Base-by-base conservation (phyloP, 2,329 filamentous ascomycete species). In the Botrytis fabae region DNA sequence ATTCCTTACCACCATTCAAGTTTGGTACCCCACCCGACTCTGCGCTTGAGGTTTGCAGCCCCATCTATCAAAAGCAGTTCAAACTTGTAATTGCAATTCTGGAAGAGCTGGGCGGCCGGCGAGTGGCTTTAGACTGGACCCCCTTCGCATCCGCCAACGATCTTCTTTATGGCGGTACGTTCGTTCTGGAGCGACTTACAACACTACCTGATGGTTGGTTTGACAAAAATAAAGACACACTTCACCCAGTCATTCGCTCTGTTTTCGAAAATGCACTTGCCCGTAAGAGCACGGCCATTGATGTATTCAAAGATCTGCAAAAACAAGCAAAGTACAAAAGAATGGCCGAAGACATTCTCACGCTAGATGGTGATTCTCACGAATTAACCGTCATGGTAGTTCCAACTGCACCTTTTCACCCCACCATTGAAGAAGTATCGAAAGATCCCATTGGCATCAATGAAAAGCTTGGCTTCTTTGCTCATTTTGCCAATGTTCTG, bases 401-500 rank as follows among this genome's bases (percentile, higher is more conserved):
- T 1, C 87, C 87, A 0, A 88, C 87, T 0, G 81, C 85, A 54
- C 86, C 86, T 25, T 81, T 79, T 42, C 83, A 85, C 75, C 82
- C 81, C 69, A 87, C 83, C 1, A 85, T 88, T 25, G 79, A 82
- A 57, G 84, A 87, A 74, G 84, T 88, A 73, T 81, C 85, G 18
- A 81, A 80, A 22, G 85, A 88, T 76, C 86, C 86, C 0, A 81
- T 89, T 65, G 80, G 77, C 22, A 82, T 84, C 74, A 88, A 88
- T 74, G 83, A 83, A 40, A 81, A 81, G 32, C 75, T 86, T n/a
- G 85, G 85, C 16, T 54, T 81, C 57, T 88, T 87, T 77, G 85
- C 86, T 1, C 86, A 88, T 76, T 88, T 85, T 77, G 87, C 82
- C 4, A 89, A 89, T 77, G 85, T 89, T 32, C 79, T 89, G 42